A percentile compares a stretch with the other conserved stretches of the same genome.
These are phyloP conservation scores for Penicillium hesseltinei DNA, from an alignment of 2,329 filamentous ascomycete genomes.

Conservation along the genomic window DNA sequence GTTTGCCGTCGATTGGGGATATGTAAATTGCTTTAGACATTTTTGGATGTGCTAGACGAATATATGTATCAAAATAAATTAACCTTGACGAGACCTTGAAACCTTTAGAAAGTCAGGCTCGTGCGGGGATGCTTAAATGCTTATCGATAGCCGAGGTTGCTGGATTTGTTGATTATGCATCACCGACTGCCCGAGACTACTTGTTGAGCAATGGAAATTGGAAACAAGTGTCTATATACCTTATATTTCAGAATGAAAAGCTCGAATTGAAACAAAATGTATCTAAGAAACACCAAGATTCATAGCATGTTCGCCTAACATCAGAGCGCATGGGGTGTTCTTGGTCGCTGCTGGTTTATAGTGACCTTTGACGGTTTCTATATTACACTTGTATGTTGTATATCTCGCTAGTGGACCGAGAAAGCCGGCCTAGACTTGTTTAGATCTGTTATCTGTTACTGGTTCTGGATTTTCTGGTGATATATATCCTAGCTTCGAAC, in stretches of 20 bases:
- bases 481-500: neutral
- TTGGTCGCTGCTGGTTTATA: neutral
- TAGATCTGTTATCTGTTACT: neutral
- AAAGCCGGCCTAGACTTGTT: too few species aligned
- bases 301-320: neutral
- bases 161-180: neutral
- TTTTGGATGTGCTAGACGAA: conserved; percentile 7
- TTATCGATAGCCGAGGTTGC: conserved; percentile 5
- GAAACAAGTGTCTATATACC: neutral
- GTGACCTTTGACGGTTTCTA: neutral
- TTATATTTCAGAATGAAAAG: neutral
- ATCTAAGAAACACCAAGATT: too few species aligned
- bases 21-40: conserved; percentile 49
- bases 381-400: neutral
- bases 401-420: neutral
- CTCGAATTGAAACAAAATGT: neutral
- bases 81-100: neutral
- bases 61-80: neutral
- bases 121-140: conserved; percentile 2
- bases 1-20: conserved; percentile 59
- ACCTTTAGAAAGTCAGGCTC: neutral
- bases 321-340: too few species aligned
- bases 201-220: neutral
- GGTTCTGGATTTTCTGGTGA: neutral
- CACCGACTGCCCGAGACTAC: neutral